phyloP scores from a whole-genome alignment of 2,329 filamentous ascomycete genomes.

The Phyllosticta citrichinensis region DNA sequence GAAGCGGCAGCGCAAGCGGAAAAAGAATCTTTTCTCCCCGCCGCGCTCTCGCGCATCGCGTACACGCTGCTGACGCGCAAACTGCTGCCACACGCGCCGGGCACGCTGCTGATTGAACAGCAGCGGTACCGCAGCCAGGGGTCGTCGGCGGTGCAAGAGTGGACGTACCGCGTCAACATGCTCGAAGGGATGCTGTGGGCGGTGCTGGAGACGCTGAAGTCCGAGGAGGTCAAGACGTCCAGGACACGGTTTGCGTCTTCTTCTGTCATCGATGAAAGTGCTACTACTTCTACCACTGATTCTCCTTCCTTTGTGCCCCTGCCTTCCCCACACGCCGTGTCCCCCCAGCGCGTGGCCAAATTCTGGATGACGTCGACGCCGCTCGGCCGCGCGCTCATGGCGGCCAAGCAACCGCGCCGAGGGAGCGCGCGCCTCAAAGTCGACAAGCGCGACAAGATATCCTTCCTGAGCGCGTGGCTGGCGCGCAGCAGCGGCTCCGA shows the following conservation, averaged over 20 bases:
- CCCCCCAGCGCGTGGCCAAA: slow-evolving; percentile 27
- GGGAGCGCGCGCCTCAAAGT: slow-evolving; percentile 28
- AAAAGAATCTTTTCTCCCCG: slow-evolving; percentile 42
- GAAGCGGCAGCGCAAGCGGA: neutral
- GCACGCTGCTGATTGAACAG: slow-evolving; percentile 60
- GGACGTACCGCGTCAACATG: slow-evolving; percentile 74
- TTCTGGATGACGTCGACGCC: slow-evolving; percentile 22
- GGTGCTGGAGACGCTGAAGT: slow-evolving; percentile 47
- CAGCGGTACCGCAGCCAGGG: slow-evolving; percentile 57
- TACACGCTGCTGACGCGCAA: slow-evolving; percentile 42
- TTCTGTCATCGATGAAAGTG: neutral
- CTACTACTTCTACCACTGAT: neutral
- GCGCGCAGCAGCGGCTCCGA: slow-evolving; percentile 5
- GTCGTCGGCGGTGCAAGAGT: slow-evolving; percentile 59
- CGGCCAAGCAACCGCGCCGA: neutral
- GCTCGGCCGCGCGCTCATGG: neutral
- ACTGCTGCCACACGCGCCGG: slow-evolving; percentile 47
- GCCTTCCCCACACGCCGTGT: slow-evolving; percentile 20
- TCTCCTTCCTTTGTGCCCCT: neutral
- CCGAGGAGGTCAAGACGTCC: slow-evolving; percentile 17
- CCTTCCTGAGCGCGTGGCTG: slow-evolving; percentile 37
- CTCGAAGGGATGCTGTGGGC: slow-evolving; percentile 76
- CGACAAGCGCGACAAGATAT: slow-evolving; percentile 54
- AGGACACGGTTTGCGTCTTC: neutral
- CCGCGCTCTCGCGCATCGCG: slow-evolving; percentile 44